These are phyloP conservation scores for Globisporangium barbulae DNA, from an alignment of 352 stramenopile genomes.

Conservation along the genomic window DNA sequence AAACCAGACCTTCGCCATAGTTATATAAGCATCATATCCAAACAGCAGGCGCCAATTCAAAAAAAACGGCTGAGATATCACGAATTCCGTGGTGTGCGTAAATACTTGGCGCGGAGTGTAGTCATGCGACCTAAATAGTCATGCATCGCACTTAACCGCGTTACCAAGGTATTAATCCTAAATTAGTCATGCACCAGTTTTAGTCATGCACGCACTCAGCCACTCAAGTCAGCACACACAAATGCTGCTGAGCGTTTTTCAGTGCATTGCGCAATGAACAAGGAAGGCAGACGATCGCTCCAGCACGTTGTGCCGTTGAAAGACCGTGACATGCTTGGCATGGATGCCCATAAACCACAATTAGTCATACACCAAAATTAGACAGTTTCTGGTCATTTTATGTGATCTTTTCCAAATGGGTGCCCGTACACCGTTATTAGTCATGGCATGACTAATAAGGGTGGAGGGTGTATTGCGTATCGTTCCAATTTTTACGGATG, in stretches of 20 bases:
- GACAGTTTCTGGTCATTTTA: constrained; percentile 1
- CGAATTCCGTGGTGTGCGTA: no score
- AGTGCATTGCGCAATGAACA: neutral
- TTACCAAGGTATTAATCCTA: neutral
- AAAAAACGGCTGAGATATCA: no score
- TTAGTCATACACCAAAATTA: no score
- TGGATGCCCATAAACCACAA: neutral
- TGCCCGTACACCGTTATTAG: constrained; percentile 3
- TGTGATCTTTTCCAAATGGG: neutral
- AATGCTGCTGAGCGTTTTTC: neutral
- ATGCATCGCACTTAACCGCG: neutral
- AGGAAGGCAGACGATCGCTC: neutral
- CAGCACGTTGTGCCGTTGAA: neutral
- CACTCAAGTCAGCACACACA: neutral
- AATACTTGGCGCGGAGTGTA: no score
- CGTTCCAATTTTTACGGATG: no score
- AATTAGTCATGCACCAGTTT: neutral
- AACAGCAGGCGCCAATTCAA: no score
- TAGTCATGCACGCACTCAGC: neutral
- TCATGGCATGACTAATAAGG: no score
- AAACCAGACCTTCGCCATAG: no score
- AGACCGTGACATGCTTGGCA: neutral
- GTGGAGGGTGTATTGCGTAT: no score
- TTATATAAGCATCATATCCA: no score
- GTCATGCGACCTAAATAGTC: neutral